A percentile compares a stretch with the other conserved stretches of the same genome.
Evolutionary conservation across 495 filamentous ascomycete species (phyloP).

Genomic region (Xylaria acuta): DNA sequence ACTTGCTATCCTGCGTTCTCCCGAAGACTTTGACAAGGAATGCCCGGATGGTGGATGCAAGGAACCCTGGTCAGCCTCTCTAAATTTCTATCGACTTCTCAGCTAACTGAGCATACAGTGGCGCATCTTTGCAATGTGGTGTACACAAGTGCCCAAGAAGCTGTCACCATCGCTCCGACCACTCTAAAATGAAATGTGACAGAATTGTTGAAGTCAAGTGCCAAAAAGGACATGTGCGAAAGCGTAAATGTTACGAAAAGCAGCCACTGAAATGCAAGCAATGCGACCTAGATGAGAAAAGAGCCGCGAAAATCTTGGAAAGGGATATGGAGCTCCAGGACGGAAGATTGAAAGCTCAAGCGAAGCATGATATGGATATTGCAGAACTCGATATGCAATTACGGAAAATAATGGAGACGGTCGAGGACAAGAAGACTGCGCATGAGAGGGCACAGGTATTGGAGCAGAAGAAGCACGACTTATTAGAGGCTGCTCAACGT

Average conservation of each 20-base stretch:
- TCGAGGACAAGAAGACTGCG: background rate
- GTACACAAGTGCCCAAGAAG: conserved; percentile 63
- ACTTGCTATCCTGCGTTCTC: conserved; percentile 44
- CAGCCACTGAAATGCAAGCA: no score
- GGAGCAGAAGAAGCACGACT: no score
- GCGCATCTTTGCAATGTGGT: conserved; percentile 62
- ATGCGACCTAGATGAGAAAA: no score
- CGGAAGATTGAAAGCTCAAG: conserved; percentile 52
- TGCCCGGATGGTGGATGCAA: conserved; percentile 75
- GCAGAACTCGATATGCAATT: conserved; percentile 14
- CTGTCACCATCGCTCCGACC: conserved; percentile 70
- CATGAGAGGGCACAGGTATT: no score
- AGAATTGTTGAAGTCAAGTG: conserved; percentile 44
- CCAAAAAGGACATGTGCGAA: no score
- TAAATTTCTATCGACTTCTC: conserved; percentile 62
- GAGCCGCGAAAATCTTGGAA: conserved; percentile 38
- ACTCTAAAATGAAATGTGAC: conserved; percentile 65
- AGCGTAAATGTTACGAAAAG: no score
- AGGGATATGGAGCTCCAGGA: conserved; percentile 60
- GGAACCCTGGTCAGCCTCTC: conserved; percentile 56
- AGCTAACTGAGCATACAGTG: conserved; percentile 51
- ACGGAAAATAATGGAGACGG: conserved; percentile 11
- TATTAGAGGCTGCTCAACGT: no score
- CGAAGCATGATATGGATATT: conserved; percentile 22
- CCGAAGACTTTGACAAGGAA: conserved; percentile 61